Conservation (phyloP, 2,329 filamentous ascomycete species). For the Aspergillus sp. region DNA sequence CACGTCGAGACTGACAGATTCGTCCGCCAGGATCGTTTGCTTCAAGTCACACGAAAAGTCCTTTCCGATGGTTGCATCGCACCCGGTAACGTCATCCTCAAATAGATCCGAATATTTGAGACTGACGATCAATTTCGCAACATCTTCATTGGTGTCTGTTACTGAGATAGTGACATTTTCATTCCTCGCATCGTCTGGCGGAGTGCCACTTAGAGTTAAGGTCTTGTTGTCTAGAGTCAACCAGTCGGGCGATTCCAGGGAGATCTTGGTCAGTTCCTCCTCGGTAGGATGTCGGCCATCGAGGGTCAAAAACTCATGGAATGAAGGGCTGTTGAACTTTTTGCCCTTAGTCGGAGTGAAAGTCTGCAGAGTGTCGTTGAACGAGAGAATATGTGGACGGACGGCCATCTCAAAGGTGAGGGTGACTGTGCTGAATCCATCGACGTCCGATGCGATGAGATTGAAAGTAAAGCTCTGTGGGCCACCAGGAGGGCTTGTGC, state of each 20-base stretch:
- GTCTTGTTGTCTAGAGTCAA: constrained; percentile 55
- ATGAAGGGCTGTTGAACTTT: constrained; percentile 45
- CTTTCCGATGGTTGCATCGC: constrained; percentile 44
- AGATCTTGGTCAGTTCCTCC: constrained; percentile 46
- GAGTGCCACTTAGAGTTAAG: constrained; percentile 57
- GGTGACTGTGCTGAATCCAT: constrained; percentile 63
- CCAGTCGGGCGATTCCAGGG: constrained; percentile 58
- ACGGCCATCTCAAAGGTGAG: constrained; percentile 64
- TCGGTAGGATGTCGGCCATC: constrained; percentile 47
- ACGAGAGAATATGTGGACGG: constrained; percentile 60
- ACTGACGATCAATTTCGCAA: constrained; percentile 49
- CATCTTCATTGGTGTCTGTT: constrained; percentile 52
- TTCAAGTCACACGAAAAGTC: constrained; percentile 43
- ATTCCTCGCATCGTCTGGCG: constrained; percentile 50
- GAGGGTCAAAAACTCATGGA: constrained; percentile 47
- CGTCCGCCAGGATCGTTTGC: constrained; percentile 33
- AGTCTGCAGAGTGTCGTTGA: constrained; percentile 49
- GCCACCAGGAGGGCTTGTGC: constrained; percentile 59
- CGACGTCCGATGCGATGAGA: constrained; percentile 68
- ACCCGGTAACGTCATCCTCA: constrained; percentile 32
- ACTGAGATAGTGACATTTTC: constrained; percentile 56
- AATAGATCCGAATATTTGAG: constrained; percentile 41
- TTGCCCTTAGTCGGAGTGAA: constrained; percentile 51
- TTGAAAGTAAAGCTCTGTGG: constrained; percentile 65
- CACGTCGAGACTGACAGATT: constrained; percentile 37